These are phyloP conservation scores for Aspergillus asperescens DNA, from an alignment of 495 filamentous ascomycete genomes.

Conservation along the genomic window DNA sequence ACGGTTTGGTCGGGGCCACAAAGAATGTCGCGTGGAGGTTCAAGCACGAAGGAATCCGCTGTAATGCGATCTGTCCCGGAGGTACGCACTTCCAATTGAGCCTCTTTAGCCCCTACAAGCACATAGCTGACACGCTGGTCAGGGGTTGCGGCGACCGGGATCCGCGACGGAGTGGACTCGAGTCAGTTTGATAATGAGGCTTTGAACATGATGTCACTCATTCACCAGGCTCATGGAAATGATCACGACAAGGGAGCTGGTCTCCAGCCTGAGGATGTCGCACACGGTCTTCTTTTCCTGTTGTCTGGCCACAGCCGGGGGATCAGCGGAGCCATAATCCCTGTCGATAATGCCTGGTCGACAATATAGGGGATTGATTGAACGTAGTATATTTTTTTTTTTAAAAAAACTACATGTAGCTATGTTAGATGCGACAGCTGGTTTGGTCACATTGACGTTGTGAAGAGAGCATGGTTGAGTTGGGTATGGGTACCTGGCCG, in stretches of 20 bases:
- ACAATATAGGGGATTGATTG: background rate
- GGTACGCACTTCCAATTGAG: background rate
- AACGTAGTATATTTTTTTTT: no score
- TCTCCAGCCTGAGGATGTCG: background rate
- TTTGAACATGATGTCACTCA: background rate
- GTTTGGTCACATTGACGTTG: no score
- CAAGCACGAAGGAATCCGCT: background rate
- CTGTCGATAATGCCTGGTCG: background rate
- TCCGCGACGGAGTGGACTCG: background rate
- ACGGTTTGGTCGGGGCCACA: conserved; percentile 1
- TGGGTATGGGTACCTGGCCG: no score
- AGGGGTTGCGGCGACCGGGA: background rate
- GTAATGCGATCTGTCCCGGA: conserved; percentile 5
- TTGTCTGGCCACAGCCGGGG: background rate
- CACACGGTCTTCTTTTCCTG: background rate
- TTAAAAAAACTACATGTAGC: no score
- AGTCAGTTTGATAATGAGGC: background rate
- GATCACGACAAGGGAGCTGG: background rate
- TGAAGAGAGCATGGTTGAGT: no score
- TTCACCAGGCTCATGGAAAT: background rate
- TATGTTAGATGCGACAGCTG: no score
- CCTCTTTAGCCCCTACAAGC: background rate
- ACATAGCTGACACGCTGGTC: background rate
- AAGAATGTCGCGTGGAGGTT: conserved; percentile 3
- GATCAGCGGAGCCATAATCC: background rate